phyloP scores from a whole-genome alignment of 164 flowering plant genomes.

The Aristolochia fimbriata region DNA sequence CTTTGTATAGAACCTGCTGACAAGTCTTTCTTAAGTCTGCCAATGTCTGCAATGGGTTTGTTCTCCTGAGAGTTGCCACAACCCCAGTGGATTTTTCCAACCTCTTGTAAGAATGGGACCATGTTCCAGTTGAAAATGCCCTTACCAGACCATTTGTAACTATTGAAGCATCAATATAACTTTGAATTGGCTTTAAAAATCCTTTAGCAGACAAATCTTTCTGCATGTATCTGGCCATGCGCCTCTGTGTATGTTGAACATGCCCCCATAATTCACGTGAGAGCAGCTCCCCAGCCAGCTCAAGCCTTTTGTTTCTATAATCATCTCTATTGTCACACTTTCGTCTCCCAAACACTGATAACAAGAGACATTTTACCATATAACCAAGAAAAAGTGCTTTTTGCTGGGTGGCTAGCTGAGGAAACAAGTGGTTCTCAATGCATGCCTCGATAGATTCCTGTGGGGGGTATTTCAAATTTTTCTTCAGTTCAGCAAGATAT shows the following conservation, averaged over 20 bases:
- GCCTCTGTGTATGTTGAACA: constrained; percentile 59
- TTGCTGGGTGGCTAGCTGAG: constrained; percentile 28
- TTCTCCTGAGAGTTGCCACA: constrained; percentile 67
- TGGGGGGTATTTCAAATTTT: constrained; percentile 48
- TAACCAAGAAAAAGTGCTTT: constrained; percentile 84
- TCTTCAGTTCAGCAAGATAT: constrained; percentile 24
- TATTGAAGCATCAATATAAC: constrained; percentile 61
- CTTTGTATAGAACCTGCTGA: constrained; percentile 72
- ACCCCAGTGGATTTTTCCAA: constrained; percentile 67
- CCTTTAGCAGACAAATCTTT: constrained; percentile 72
- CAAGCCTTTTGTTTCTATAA: constrained; percentile 79
- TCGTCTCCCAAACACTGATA: constrained; percentile 54
- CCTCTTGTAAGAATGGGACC: constrained; percentile 66
- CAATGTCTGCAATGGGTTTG: constrained; percentile 71
- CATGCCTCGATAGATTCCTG: constrained; percentile 42
- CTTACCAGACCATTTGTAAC: constrained; percentile 81
- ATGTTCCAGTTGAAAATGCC: constrained; percentile 91
- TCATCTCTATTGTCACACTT: constrained; percentile 71
- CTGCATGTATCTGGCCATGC: constrained; percentile 73
- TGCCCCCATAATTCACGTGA: constrained; percentile 72
- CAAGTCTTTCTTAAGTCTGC: constrained; percentile 78
- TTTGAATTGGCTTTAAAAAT: constrained; percentile 47
- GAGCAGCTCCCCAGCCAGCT: constrained; percentile 68
- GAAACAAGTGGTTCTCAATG: constrained; percentile 43
- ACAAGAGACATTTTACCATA: constrained; percentile 77